Base-by-base conservation (phyloP, 2,329 filamentous ascomycete genomes). In the Alternaria infectoria region DNA sequence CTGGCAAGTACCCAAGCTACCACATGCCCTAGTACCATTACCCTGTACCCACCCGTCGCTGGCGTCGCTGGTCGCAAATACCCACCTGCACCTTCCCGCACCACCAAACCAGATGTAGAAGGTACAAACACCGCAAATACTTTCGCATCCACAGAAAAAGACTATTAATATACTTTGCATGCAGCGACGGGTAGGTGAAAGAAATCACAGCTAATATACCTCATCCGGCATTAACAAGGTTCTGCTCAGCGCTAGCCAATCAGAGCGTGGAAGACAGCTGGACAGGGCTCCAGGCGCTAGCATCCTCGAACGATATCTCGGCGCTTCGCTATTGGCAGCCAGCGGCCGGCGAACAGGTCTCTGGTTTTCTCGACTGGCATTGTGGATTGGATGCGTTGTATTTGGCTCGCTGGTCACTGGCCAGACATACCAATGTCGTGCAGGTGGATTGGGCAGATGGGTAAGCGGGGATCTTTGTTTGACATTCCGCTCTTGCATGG, bases 121-220 rank as follows among this genome's bases (percentile, higher is more conserved):
- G 47, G 36, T 54, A 59, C 17, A 50, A 43, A 52, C 12, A 43
- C 52, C 21, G 11, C 28, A 23, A 52, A 52, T 40, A 40, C 3
- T 1, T n/a, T 3, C 36, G 1, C 36, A 1, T 52, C 30, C 49
- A 52, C 30, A 11, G 21, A 26, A 46, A 44, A 32, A 25, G 32
- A 13, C 45, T 32, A 28, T 56, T 56, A 64, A 57, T 28, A 30
- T 7, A 32, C n/a, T 2, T 19, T 47, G 21, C 43, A 47, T 46
- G 12, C 19, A 56, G 54, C 43, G 21, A 40, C 36, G 36, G 36
- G 36, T 1, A 40, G 36, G 36, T 40, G 8, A 40, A 15, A 69
- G 55, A 58, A 69, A 62, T 49, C 60, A 32, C 55, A 61, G 62
- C 58, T 69, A 69, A 69, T 67, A 64, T 60, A 26, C 17, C 59